Evolutionary conservation across 371 early-diverging fungal species (phyloP).

Genomic region (Lichtheimia corymbifera): DNA sequence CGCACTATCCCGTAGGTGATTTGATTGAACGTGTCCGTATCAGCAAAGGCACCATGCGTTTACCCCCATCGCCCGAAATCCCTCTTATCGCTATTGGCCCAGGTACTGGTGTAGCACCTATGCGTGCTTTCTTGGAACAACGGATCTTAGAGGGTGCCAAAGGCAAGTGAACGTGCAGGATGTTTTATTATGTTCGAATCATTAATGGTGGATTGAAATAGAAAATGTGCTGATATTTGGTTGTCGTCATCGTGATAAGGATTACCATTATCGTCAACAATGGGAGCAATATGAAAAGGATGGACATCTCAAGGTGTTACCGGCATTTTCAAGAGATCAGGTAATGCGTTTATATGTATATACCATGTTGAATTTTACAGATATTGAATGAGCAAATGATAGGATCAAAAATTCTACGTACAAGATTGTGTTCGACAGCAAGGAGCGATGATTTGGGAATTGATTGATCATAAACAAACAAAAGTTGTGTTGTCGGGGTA

Average conservation of each 20-base stretch:
- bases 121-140: conserved; percentile 81
- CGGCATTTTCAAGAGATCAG: conserved; percentile 80
- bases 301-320: conserved; percentile 54
- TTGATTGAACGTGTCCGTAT: conserved; percentile 56
- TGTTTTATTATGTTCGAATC: neutral
- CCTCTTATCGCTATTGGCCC: conserved; percentile 81
- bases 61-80: conserved; percentile 53
- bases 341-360: neutral
- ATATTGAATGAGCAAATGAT: neutral
- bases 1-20: conserved; percentile 24
- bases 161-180: conserved; percentile 26
- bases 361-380: neutral
- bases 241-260: conserved; percentile 69
- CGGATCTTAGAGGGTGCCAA: conserved; percentile 49
- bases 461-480: conserved; percentile 61
- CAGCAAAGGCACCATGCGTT: conserved; percentile 71
- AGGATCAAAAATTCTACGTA: conserved; percentile 63
- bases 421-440: conserved; percentile 79
- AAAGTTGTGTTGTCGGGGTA: conserved; percentile 76
- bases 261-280: conserved; percentile 73
- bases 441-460: conserved; percentile 59
- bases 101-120: conserved; percentile 91
- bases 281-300: conserved; percentile 54
- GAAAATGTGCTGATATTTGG: conserved; percentile 83
- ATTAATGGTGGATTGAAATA: conserved; percentile 4